Evolutionary conservation across 805 yeast species (phyloP).

Genomic region (Yueomyces sinensis): DNA sequence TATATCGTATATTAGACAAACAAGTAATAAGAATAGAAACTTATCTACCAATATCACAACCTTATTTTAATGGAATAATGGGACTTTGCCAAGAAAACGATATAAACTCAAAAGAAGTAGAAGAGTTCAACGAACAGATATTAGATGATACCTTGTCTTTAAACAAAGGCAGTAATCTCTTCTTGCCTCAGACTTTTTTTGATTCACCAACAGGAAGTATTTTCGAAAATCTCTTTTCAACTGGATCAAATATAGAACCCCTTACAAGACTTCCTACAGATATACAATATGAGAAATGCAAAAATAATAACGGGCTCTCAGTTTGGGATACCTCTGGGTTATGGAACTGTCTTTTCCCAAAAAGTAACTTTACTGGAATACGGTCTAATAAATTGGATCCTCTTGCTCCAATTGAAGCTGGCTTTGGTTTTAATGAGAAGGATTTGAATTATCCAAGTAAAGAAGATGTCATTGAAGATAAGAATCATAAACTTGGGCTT

Average conservation of each 20-base stretch:
- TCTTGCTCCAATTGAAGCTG: too few species aligned
- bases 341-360: conserved; percentile 87
- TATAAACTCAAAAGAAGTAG: background rate
- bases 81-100: background rate
- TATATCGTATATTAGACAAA: too few species aligned
- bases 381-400: conserved; percentile 6
- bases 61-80: too few species aligned
- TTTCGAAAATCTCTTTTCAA: background rate
- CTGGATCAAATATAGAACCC: background rate
- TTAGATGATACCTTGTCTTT: too few species aligned
- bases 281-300: conserved; percentile 48
- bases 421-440: background rate
- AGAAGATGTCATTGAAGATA: conserved; percentile 42
- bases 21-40: too few species aligned
- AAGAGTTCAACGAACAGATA: background rate
- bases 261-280: conserved; percentile 34
- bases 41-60: too few species aligned
- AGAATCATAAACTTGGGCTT: conserved; percentile 35
- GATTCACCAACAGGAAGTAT: background rate
- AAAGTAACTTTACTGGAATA: conserved; percentile 10
- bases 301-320: conserved; percentile 49
- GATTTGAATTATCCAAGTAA: conserved; percentile 30
- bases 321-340: conserved; percentile 77
- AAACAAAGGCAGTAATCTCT: background rate
- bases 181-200: background rate